Evolutionary conservation across 208 protist species (phyloP), one percentile per base, ranked within the genome.

Genomic region (Herpetomonas samuelpessoai): DNA sequence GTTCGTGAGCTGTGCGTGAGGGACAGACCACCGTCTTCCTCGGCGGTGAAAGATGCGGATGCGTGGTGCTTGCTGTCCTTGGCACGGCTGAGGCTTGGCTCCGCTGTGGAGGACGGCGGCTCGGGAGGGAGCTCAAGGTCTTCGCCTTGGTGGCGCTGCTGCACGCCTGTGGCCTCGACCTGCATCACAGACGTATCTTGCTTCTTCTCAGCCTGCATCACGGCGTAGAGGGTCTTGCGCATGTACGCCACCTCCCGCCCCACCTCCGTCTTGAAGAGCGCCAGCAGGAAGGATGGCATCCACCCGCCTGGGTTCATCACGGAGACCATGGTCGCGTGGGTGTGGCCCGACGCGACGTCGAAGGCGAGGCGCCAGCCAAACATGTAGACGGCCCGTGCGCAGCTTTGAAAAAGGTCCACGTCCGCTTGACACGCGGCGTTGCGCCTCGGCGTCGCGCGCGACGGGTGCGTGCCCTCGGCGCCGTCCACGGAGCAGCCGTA

Each of bases 231-330:
- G 21, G 79, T 56, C 44, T 63, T 55, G 27, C 78, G 78, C 18
- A 56, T 67, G 3, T 56, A 25, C 26, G 62, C 31, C 27, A 85
- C 44, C 47, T 85, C 78, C 58, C 80, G 80, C 21, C 59, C 72
- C 44, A 81, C 71, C 44, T 77, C 73, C 18, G 61, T 67, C 62
- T 81, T 79, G 12, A 85, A 46, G 65, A 71, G 79, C 25, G 65
- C 69, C 21, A 85, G 35, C 7, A 85, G 59, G 35, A 85, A 85
- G 2, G 73, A 65, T n/a, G 78, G 78, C 19, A 73, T 74, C 78
- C 78, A 85, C 44, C 78, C 78, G 35, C 64, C 57, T n/a, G 78
- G 78, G 55, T 85, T 77, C 68, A 85, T 77, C 55, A 63, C 74
- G 24, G 65, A 76, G 31, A 83, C 72, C 55, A 76, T 79, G 0